Conservation (phyloP, 371 early-diverging fungal species). For the Apophysomyces ossiformis region DNA sequence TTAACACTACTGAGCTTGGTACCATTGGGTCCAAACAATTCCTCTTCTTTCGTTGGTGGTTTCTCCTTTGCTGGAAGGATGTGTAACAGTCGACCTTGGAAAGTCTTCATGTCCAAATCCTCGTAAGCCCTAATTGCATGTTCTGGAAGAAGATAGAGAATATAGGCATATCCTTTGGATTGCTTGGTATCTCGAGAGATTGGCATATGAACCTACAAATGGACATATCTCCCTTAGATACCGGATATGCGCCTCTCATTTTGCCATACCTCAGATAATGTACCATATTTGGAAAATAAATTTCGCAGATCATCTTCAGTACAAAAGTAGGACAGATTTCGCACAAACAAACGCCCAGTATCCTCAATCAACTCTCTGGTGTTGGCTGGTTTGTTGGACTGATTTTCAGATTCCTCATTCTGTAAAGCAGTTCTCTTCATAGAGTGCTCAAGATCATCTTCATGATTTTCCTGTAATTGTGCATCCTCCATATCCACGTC, state of each 20-base stretch:
- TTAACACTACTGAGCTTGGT: conserved; percentile 71
- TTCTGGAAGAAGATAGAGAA: conserved; percentile 87
- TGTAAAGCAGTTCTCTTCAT: conserved; percentile 11
- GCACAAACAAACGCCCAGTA: conserved; percentile 93
- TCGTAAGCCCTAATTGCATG: conserved; percentile 91
- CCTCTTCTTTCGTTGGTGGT: conserved; percentile 68
- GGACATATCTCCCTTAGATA: background rate
- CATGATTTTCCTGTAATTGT: conserved; percentile 28
- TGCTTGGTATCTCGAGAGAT: conserved; percentile 89
- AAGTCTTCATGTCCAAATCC: conserved; percentile 79
- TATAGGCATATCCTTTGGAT: conserved; percentile 93
- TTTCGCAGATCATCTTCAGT: conserved; percentile 85
- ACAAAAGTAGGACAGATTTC: conserved; percentile 90
- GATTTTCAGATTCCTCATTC: conserved; percentile 16
- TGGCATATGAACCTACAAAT: conserved; percentile 82
- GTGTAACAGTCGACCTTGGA: conserved; percentile 91
- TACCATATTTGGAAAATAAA: conserved; percentile 85
- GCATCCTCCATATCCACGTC: conserved; percentile 39
- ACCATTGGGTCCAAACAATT: conserved; percentile 60
- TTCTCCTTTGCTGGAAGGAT: conserved; percentile 89
- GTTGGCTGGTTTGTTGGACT: conserved; percentile 13
- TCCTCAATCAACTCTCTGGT: conserved; percentile 80
- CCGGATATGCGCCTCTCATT: background rate
- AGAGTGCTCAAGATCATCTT: conserved; percentile 24
- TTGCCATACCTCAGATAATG: conserved; percentile 76